phyloP scores from a whole-genome alignment of 345 rosid species.

The Lumnitzera racemosa region DNA sequence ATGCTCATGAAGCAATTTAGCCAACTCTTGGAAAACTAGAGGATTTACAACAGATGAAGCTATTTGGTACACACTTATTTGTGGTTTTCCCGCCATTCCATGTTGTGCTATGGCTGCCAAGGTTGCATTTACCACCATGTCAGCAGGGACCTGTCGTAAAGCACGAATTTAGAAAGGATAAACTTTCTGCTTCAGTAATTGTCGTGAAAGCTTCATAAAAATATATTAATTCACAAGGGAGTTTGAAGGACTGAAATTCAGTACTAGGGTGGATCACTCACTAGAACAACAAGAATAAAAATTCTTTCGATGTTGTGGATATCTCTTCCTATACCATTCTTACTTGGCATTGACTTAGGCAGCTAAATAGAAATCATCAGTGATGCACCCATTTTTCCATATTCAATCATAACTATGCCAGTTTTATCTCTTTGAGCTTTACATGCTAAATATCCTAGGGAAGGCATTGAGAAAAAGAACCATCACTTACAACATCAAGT shows the following conservation, averaged over 20 bases:
- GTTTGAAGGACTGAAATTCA: too few species aligned
- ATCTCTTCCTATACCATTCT: too few species aligned
- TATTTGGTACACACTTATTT: constrained; percentile 67
- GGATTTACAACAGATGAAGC: constrained; percentile 92
- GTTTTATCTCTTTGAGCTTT: too few species aligned
- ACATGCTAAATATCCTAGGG: background rate
- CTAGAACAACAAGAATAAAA: too few species aligned
- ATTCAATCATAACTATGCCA: too few species aligned
- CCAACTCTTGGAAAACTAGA: constrained; percentile 54
- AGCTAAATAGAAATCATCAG: too few species aligned
- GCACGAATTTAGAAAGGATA: background rate
- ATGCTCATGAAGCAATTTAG: constrained; percentile 53
- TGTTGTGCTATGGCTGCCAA: constrained; percentile 85
- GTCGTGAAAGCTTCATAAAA: too few species aligned
- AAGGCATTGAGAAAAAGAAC: background rate
- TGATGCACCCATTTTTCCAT: too few species aligned
- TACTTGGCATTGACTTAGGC: too few species aligned
- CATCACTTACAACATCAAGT: constrained; percentile 72
- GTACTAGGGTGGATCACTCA: too few species aligned
- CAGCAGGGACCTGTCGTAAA: constrained; percentile 53
- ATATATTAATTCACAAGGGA: too few species aligned
- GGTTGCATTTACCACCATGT: constrained; percentile 81
- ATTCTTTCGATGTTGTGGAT: too few species aligned
- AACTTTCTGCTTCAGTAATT: background rate
- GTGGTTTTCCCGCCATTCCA: constrained; percentile 52